Base-by-base conservation (phyloP, 2,329 filamentous ascomycete species). In the Sporothrix variecibatus region DNA sequence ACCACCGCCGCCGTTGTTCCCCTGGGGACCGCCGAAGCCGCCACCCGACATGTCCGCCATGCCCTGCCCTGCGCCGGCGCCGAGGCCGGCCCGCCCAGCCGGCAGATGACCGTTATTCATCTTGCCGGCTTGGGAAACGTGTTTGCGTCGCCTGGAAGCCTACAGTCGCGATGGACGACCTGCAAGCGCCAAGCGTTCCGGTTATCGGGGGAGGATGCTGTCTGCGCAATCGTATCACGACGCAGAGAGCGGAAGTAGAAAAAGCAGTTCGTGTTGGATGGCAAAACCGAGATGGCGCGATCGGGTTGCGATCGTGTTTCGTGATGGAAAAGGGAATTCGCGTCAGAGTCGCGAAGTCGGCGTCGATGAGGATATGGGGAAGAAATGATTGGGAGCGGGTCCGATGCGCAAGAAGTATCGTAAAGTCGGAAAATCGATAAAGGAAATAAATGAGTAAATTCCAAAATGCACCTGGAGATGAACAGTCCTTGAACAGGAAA, bases 61-160 rank as follows among this genome's bases (percentile, higher is more conserved):
- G 51, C 69, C 72, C 17, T 80, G 84, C 85, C 71, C 74, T 28
- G 60, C 62, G 2, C 67, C 60, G 34, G 65, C 80, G 85, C 86
- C 84, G 89, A 87, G 82, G 86, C 86, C 84, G 91, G 90, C 72
- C 51, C 76, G 76, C 87, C 91, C 91, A 89, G 90, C 90, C 89
- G 91, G 90, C 90, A 92, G 90, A 91, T 92, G 90, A 88, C 86
- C 88, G 84, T 86, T 86, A 86, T 90, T 92, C 91, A 94, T 94
- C 91, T 88, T 93, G 89, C 89, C 90, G 89, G 88, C 88, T 84
- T 89, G 87, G 88, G 88, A 82, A 78, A 75, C 76, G 75, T 75
- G 75, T 75, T 40, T 12, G 60, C 40, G 76, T 77, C 78, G 78
- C 79, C 79, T 78, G 78, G 79, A 78, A 78, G 77, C 80, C 80